Evolutionary conservation across 352 stramenopile genomes (phyloP), one percentile per base, ranked within the genome.

Genomic region (Globisporangium okanoganense): DNA sequence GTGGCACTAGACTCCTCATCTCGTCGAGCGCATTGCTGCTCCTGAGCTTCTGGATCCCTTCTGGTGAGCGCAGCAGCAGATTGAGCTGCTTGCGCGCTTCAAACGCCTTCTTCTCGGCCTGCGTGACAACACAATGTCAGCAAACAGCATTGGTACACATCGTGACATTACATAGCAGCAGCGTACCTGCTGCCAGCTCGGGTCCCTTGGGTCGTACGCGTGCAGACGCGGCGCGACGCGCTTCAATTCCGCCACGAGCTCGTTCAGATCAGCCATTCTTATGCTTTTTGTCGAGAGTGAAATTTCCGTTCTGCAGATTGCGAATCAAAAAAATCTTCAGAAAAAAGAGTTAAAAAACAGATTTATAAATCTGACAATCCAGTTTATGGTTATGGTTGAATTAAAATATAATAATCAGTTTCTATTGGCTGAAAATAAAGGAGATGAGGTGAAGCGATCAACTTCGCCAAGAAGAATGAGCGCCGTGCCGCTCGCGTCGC

Each of bases 1-100:
- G 78, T 9, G 83, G 83, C 18, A 93, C 81, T 1, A 93, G 70
- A 24, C 62, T 66, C 58, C 87, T 85, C 68, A 93, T 89, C 24
- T 78, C 70, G 29, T 84, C 66, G 29, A 93, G 56, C 29, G 69
- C 62, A 9, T 72, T 64, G 41, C 81, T 89, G 20, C 73, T 66
- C 8, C 71, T 73, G 22, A 93, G 75, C 55, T 84, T 70, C 18
- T 79, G 67, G 50, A 93, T 70, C 0, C 79, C 81, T 33, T 90
- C 78, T 14, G 78, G 58, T 7, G 81, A 82, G 9, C 62, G 56
- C 33, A 93, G 62, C 36, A 90, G 66, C 16, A 44, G 62, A 20
- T 86, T 71, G 24, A 93, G 63, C 18, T 83, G 64, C 18, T 82
- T 70, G n/a, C 81, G 78, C 36, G 76, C 64, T 20, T 67, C 62